Conservation (phyloP, 1,284 basidiomycete species). For the Cutaneotrichosporon sp. region DNA sequence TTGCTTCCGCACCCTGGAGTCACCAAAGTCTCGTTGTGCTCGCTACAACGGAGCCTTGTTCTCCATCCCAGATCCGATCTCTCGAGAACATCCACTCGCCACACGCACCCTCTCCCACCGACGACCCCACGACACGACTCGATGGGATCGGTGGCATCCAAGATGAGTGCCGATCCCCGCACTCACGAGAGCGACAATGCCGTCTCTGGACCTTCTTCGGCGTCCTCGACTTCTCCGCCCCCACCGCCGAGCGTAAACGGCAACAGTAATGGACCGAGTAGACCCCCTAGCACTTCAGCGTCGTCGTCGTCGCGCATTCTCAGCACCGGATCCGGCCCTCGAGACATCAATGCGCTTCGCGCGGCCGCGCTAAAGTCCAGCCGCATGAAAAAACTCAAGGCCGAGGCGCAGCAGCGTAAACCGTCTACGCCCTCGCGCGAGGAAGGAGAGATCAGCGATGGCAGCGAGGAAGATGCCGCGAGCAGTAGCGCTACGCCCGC, state of each 20-base stretch:
- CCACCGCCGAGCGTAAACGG: too few species aligned
- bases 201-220: too few species aligned
- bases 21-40: too few species aligned
- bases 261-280: not conserved
- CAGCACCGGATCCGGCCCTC: not conserved
- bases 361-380: slow-evolving; percentile 11
- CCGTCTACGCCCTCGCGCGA: slow-evolving; percentile 7
- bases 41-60: too few species aligned
- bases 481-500: not conserved
- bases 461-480: not conserved
- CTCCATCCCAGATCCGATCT: too few species aligned
- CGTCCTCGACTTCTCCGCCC: not conserved
- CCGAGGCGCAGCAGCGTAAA: not conserved
- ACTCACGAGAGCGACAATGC: not conserved
- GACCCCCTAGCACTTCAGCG: not conserved
- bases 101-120: too few species aligned
- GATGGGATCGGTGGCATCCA: slow-evolving; percentile 17
- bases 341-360: slow-evolving; percentile 11
- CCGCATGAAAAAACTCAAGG: not conserved
- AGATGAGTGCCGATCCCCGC: slow-evolving; percentile 19
- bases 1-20: too few species aligned
- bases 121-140: not conserved
- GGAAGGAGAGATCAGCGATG: slow-evolving; percentile 18
- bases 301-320: not conserved
- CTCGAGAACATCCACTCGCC: too few species aligned